Evolutionary conservation across 2,329 filamentous ascomycete species (phyloP).

Genomic region (Ceratocystis variospora): DNA sequence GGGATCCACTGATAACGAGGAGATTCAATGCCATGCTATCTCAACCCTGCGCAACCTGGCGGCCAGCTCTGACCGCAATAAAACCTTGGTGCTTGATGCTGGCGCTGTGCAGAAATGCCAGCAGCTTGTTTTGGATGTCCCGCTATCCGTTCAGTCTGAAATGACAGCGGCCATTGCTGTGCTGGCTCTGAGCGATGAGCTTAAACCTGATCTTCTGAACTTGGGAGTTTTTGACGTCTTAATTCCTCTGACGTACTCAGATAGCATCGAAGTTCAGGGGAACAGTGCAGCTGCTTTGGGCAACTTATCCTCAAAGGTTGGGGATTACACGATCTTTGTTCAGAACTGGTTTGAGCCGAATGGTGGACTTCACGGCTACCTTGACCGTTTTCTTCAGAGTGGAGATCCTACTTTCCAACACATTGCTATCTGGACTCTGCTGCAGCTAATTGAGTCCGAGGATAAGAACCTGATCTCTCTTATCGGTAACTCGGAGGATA

Average conservation of each 20-base stretch:
- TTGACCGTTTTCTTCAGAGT: slow-evolving; percentile 82
- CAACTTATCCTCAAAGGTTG: slow-evolving; percentile 94
- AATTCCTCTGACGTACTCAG: slow-evolving; percentile 85
- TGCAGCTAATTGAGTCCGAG: slow-evolving; percentile 90
- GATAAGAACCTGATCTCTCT: slow-evolving; percentile 77
- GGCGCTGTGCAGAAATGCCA: slow-evolving; percentile 98
- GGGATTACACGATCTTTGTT: slow-evolving; percentile 92
- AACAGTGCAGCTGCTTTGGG: slow-evolving; percentile 94
- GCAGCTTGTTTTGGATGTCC: slow-evolving; percentile 83
- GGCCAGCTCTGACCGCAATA: slow-evolving; percentile 94
- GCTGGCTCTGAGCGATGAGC: slow-evolving; percentile 82
- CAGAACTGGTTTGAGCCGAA: slow-evolving; percentile 86
- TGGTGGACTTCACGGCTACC: slow-evolving; percentile 89
- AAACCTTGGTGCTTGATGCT: slow-evolving; percentile 90
- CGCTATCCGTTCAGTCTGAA: slow-evolving; percentile 88
- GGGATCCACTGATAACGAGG: slow-evolving; percentile 91
- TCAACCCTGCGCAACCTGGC: slow-evolving; percentile 91
- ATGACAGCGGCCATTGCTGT: slow-evolving; percentile 99
- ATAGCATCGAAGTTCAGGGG: slow-evolving; percentile 94
- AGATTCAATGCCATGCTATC: slow-evolving; percentile 97
- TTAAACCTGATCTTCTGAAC: slow-evolving; percentile 81
- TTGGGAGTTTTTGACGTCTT: slow-evolving; percentile 92
- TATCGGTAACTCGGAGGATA: slow-evolving; percentile 79
- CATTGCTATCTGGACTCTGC: slow-evolving; percentile 94
- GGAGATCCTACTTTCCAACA: slow-evolving; percentile 97